These are phyloP conservation scores for Ogataea dorogensis DNA, from an alignment of 805 yeast species.

Conservation along the genomic window DNA sequence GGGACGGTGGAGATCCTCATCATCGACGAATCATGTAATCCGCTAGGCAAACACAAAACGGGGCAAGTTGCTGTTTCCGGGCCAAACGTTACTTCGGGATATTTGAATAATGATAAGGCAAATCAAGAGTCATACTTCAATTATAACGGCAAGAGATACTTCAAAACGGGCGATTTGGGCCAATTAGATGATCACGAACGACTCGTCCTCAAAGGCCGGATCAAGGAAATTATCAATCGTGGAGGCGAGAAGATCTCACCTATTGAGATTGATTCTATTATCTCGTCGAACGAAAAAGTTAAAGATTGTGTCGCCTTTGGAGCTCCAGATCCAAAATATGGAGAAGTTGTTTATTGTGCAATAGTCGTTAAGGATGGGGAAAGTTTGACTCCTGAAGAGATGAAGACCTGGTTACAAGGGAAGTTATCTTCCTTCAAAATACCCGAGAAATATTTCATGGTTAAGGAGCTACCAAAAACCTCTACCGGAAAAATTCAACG, in stretches of 20 bases:
- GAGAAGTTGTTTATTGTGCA: slow-evolving; percentile 71
- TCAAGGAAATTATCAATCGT: slow-evolving; percentile 71
- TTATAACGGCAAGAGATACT: slow-evolving; percentile 26
- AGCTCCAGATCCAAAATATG: slow-evolving; percentile 64
- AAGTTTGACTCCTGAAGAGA: slow-evolving; percentile 40
- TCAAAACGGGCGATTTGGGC: slow-evolving; percentile 82
- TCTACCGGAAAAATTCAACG: slow-evolving; percentile 79
- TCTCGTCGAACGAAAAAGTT: slow-evolving; percentile 61
- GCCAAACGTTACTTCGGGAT: slow-evolving; percentile 66
- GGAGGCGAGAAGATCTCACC: slow-evolving; percentile 82
- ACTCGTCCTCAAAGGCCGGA: slow-evolving; percentile 62
- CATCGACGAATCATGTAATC: slow-evolving; percentile 50
- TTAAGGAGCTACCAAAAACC: slow-evolving; percentile 65
- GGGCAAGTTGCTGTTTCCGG: slow-evolving; percentile 76
- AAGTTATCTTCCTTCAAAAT: slow-evolving; percentile 58
- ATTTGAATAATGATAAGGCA: slow-evolving; percentile 69
- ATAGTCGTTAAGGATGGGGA: slow-evolving; percentile 50
- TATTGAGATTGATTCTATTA: slow-evolving; percentile 60
- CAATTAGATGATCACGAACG: slow-evolving; percentile 57
- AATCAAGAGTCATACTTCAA: slow-evolving; percentile 52
- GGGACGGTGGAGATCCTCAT: slow-evolving; percentile 68
- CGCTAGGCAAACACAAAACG: slow-evolving; percentile 48
- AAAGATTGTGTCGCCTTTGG: slow-evolving; percentile 72
- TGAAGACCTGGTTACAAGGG: slow-evolving; percentile 43
- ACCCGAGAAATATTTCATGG: slow-evolving; percentile 56